Evolutionary conservation across 805 yeast species (phyloP).

Genomic region (Cyberlindnera amylophila): DNA sequence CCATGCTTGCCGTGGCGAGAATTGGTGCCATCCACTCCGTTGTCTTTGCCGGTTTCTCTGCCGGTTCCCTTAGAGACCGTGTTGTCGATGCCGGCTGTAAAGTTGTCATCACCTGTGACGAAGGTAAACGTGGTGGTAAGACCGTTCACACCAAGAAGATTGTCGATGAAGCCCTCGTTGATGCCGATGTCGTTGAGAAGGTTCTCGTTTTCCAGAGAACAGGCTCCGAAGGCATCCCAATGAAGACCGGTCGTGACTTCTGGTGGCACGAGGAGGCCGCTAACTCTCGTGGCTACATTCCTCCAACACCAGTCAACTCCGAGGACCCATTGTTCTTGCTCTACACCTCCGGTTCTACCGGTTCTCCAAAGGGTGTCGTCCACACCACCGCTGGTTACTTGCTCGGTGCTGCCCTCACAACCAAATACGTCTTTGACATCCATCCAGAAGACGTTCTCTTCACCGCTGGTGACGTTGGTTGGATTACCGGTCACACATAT

Average conservation of each 20-base stretch:
- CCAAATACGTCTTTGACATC: constrained; percentile 90
- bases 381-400: constrained; percentile 94
- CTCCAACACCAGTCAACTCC: constrained; percentile 81
- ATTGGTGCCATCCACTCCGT: constrained; percentile 96
- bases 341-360: constrained; percentile 97
- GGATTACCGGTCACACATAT: constrained; percentile 98
- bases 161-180: constrained; percentile 88
- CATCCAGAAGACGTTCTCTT: constrained; percentile 84
- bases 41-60: constrained; percentile 93
- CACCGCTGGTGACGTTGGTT: constrained; percentile 98
- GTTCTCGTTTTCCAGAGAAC: constrained; percentile 89
- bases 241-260: constrained; percentile 77
- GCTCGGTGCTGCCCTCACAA: constrained; percentile 86
- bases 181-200: constrained; percentile 66
- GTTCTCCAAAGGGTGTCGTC: constrained; percentile 97
- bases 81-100: constrained; percentile 81
- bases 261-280: constrained; percentile 91
- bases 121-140: constrained; percentile 94
- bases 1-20: constrained; percentile 91
- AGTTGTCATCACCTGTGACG: constrained; percentile 91
- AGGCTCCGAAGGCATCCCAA: constrained; percentile 66
- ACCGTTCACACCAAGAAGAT: constrained; percentile 87
- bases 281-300: constrained; percentile 53
- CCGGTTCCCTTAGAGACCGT: constrained; percentile 90
- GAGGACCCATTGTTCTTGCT: constrained; percentile 95